Conservation (phyloP, 2,329 filamentous ascomycete species). For the Fusarium ambrosium region DNA sequence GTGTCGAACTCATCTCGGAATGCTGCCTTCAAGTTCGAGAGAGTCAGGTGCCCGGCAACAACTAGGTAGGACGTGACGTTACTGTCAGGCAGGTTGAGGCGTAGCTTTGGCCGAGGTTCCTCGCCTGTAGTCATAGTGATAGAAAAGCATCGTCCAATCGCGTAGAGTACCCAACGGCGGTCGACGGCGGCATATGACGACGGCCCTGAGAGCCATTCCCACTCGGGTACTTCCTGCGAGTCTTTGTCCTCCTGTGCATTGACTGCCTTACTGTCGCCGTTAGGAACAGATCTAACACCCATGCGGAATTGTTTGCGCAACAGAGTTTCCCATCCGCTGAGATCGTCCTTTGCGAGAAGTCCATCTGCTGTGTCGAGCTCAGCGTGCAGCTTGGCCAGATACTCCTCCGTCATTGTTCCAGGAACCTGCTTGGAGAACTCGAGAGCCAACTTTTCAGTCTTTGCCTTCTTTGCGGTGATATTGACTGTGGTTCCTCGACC, state of each 20-base stretch:
- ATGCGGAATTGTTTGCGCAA: constrained; percentile 65
- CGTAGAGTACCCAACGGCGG: constrained; percentile 74
- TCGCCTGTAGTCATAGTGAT: constrained; percentile 62
- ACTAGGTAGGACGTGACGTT: constrained; percentile 71
- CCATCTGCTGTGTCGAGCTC: constrained; percentile 64
- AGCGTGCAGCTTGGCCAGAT: constrained; percentile 60
- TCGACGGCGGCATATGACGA: constrained; percentile 69
- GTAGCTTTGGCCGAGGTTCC: constrained; percentile 49
- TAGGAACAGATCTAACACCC: constrained; percentile 45
- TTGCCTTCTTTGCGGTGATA: constrained; percentile 51
- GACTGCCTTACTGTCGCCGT: constrained; percentile 34
- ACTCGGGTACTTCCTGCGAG: constrained; percentile 56
- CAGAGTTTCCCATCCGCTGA: constrained; percentile 64
- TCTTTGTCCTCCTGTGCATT: constrained; percentile 36
- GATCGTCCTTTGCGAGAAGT: constrained; percentile 60
- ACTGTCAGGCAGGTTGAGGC: constrained; percentile 62
- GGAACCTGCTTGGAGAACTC: constrained; percentile 58
- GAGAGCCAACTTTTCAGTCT: constrained; percentile 48
- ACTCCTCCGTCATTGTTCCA: constrained; percentile 64
- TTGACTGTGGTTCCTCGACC: constrained; percentile 70
- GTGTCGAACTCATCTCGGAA: constrained; percentile 64
- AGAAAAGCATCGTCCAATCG: constrained; percentile 72
- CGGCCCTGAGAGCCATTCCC: constrained; percentile 63
- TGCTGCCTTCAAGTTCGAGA: constrained; percentile 70
- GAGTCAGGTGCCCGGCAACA: constrained; percentile 70